Base-by-base conservation (phyloP, 805 yeast genomes). In the Saturnispora halmiae region DNA sequence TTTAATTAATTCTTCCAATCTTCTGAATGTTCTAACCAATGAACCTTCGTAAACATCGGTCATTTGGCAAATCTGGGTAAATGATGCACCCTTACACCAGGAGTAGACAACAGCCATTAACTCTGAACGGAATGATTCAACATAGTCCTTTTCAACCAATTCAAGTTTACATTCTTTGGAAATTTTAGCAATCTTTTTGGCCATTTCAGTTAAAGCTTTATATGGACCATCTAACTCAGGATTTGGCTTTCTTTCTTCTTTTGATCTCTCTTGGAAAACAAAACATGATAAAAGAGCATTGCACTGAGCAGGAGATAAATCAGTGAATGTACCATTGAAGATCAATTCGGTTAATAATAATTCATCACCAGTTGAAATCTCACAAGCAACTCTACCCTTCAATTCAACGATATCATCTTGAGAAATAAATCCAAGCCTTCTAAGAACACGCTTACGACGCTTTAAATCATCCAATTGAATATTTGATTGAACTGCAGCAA, bases 21-120 rank as follows among this genome's bases (percentile, higher is more conserved):
- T 73, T 61, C 92, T 82, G 67, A 92, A 92, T 77, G 85, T 83
- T 59, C 99, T 78, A 49, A 92, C 90, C 56, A 92, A 71, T 18
- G 94, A 82, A 31, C 99, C 99, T 66, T 92, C 99, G 52, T 90
- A 92, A 33, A 92, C 97, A 57, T 92, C 98, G 0, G 98, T 92
- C 96, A 92, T 87, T 61, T 90, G 90, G 66, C 97, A 90, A 47
- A 92, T 90, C 59, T 90, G 96, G 0, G 96, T 90, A 61, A 92
- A 92, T 0, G 92, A 68, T 6, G 95, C 96, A 15, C 97, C 97
- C 57, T 82, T 80, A 60, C 96, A 86, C 99, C 99, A 92, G 36
- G 90, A 83, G 60, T 67, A 86, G 1, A 92, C 96, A 38, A 92
- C 96, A 59, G 88, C 97, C 97, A 92, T 90, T 46, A 92, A 70